Conservation (phyloP, 805 yeast genomes). For the Lipomyces japonicus region DNA sequence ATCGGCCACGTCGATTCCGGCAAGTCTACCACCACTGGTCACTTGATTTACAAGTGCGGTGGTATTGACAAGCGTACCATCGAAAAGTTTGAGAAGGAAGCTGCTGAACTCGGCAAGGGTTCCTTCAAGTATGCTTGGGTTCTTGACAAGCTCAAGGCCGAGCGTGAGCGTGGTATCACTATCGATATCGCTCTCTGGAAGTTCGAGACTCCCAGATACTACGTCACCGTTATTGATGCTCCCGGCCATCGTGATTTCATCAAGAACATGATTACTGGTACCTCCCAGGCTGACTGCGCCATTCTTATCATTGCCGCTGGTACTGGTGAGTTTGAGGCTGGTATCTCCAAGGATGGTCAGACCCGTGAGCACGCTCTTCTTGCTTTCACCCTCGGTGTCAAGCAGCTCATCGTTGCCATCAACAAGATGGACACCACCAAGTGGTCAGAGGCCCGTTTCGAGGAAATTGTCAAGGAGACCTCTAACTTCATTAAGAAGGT, state of each 20-base stretch:
- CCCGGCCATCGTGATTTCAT: constrained; percentile 97
- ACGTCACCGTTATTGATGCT: constrained; percentile 89
- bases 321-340: constrained; percentile 93
- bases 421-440: constrained; percentile 94
- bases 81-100: constrained; percentile 97
- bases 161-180: constrained; percentile 96
- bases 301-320: constrained; percentile 88
- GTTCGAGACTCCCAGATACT: constrained; percentile 86
- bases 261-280: constrained; percentile 97
- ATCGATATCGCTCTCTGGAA: constrained; percentile 90
- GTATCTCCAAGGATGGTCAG: constrained; percentile 92
- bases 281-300: constrained; percentile 91
- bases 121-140: constrained; percentile 98
- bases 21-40: constrained; percentile 99
- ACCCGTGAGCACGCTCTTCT: constrained; percentile 92
- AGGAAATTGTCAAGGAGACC: constrained; percentile 72
- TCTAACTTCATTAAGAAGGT: constrained; percentile 78
- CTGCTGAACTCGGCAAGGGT: constrained; percentile 90
- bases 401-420: constrained; percentile 81
- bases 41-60: constrained; percentile 99
- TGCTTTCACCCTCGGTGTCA: constrained; percentile 86
- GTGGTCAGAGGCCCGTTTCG: constrained; percentile 78
- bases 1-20: constrained; percentile 99
- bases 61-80: constrained; percentile 96
- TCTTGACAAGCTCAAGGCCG: constrained; percentile 91